These are phyloP conservation scores for Groenewaldozyma salmanticensis DNA, from an alignment of 805 yeast genomes.

Conservation along the genomic window DNA sequence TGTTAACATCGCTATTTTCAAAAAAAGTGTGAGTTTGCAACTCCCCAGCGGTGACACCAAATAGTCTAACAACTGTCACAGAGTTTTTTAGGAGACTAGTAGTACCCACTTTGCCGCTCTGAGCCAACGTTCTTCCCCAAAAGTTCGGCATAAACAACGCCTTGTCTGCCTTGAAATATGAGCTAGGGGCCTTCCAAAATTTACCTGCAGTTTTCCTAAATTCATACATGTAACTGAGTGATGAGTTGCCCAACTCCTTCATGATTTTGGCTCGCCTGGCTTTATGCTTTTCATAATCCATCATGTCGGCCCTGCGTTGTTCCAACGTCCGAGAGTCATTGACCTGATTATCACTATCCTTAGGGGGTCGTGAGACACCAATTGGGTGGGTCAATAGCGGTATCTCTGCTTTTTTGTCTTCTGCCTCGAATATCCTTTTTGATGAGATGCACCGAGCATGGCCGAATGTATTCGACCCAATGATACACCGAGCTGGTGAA, in stretches of 20 bases:
- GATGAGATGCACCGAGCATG: no score
- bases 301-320: conserved; percentile 37
- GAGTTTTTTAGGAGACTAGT: conserved; percentile 38
- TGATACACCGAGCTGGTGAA: no score
- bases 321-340: conserved; percentile 29
- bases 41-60: conserved; percentile 62
- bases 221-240: conserved; percentile 54
- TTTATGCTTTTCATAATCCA: conserved; percentile 39
- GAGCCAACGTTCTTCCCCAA: conserved; percentile 41
- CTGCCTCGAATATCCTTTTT: no score
- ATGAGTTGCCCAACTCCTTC: conserved; percentile 53
- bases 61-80: conserved; percentile 55
- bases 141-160: conserved; percentile 80
- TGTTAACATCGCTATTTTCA: conserved; percentile 34
- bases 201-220: conserved; percentile 75
- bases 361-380: conserved; percentile 35
- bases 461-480: no score
- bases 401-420: no score
- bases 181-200: conserved; percentile 72
- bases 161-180: conserved; percentile 62
- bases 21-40: conserved; percentile 55
- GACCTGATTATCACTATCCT: conserved; percentile 31
- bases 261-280: conserved; percentile 45
- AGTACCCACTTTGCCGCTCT: conserved; percentile 21
- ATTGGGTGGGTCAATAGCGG: conserved; percentile 34